Evolutionary conservation across 768 basidiomycete species (phyloP), one percentile per base, ranked within the genome.

Genomic region (Xerocomellus chrysenteron): DNA sequence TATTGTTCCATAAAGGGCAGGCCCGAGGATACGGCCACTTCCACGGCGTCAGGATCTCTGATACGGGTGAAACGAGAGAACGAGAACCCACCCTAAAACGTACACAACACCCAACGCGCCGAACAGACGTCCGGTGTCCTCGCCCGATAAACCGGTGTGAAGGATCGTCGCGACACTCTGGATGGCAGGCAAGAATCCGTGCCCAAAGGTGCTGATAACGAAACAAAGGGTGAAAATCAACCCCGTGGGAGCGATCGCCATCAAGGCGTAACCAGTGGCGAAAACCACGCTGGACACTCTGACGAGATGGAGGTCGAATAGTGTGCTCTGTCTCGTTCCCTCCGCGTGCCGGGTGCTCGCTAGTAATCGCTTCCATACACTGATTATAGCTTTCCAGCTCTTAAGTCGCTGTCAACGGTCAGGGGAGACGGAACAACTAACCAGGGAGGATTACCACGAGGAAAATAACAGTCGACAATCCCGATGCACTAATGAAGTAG

Each of bases 41-140:
- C 11, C 19, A 43, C 33, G 6, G 16, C 16, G 14, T 50, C 37
- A 41, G 12, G 28, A 9, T 37, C 21, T 13, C 14, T 26, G 35
- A 45, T 13, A 16, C 26, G 4, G 32, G 19, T 30, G 47, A 30
- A n/a, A 30, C 17, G 28, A 39, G 19, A 24, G 36, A 28, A 47
- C 44, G 19, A 24, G 36, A 28, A 47, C 44, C 28, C 28, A 54
- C 52, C 52, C 52, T 47, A 54, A 30, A 37, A 40, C 52, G 37
- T 54, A 54, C n/a, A 54, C 52, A 17, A 54, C 44, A 32, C 52
- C 52, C 36, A 53, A 46, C 26, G 44, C 52, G 5, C 52, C 52
- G 11, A 53, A 53, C 26, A 53, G 28, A 14, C 52, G 35, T 10
- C 52, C 52, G 11, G 44, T 46, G 28, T 54, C 52, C 1, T 52